Evolutionary conservation across 495 filamentous ascomycete genomes (phyloP).

Genomic region (Hamigera avellanea): DNA sequence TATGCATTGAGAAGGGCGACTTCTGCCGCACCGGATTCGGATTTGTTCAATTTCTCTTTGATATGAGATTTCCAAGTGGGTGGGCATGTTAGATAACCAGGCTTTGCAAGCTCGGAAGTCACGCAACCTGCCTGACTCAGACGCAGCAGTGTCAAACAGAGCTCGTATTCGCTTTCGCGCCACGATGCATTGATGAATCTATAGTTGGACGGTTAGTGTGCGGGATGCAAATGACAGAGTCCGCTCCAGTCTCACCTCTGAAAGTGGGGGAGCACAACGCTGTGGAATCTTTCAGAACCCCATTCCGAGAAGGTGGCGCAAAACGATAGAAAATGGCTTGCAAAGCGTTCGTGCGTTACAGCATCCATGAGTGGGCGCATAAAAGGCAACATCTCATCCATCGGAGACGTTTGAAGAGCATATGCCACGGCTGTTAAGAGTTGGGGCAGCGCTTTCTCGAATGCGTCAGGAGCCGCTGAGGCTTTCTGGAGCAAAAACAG

Average conservation of each 20-base stretch:
- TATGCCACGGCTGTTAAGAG: constrained; percentile 54
- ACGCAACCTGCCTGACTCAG: constrained; percentile 45
- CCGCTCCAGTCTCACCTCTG: constrained; percentile 42
- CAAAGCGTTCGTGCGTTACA: constrained; percentile 51
- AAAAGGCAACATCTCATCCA: constrained; percentile 64
- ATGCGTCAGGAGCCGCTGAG: constrained; percentile 24
- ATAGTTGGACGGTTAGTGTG: constrained; percentile 12
- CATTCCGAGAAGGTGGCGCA: constrained; percentile 68
- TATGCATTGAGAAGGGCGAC: constrained; percentile 27
- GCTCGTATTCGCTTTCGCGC: constrained; percentile 52
- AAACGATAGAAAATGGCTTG: constrained; percentile 66
- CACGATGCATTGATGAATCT: constrained; percentile 65
- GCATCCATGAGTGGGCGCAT: constrained; percentile 48
- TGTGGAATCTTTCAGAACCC: constrained; percentile 62
- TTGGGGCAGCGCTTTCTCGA: constrained; percentile 39
- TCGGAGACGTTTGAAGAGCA: constrained; percentile 60
- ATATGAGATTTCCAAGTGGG: constrained; percentile 60
- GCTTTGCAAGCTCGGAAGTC: constrained; percentile 29
- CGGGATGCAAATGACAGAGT: not conserved
- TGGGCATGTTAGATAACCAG: constrained; percentile 49
- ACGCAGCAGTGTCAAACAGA: constrained; percentile 58
- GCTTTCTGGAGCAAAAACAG: constrained; percentile 40
- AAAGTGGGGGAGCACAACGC: constrained; percentile 67
- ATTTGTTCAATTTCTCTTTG: constrained; percentile 46
- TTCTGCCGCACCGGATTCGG: constrained; percentile 10